Evolutionary conservation across 768 basidiomycete species (phyloP).

Genomic region (Leccinum uliginosum): DNA sequence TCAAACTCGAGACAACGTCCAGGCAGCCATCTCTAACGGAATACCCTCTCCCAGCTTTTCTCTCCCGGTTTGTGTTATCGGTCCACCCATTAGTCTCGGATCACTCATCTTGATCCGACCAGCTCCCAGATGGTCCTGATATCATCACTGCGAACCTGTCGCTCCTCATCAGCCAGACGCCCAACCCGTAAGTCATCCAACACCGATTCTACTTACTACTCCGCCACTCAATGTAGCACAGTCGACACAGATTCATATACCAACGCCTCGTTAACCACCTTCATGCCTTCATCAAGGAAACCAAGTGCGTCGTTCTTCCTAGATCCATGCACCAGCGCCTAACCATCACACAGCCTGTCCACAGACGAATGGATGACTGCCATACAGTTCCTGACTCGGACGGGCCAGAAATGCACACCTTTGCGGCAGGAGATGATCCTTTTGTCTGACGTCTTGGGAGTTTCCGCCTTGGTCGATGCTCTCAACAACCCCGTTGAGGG

Average conservation of each 20-base stretch:
- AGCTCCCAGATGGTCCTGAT: conserved; percentile 48
- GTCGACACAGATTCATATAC: conserved; percentile 45
- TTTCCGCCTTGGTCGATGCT: conserved; percentile 72
- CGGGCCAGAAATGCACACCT: conserved; percentile 69
- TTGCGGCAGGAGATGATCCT: conserved; percentile 79
- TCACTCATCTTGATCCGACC: conserved; percentile 2
- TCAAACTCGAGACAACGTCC: conserved; percentile 7
- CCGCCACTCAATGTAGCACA: conserved; percentile 7
- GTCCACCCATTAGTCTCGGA: no score
- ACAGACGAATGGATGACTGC: conserved; percentile 84
- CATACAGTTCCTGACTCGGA: conserved; percentile 72
- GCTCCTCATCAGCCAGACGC: conserved; percentile 34
- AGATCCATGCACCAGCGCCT: not conserved
- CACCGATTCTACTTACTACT: not conserved
- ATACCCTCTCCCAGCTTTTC: conserved; percentile 34
- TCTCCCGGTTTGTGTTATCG: conserved; percentile 35
- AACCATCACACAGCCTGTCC: conserved; percentile 46
- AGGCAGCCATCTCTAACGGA: conserved; percentile 37
- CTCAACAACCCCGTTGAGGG: conserved; percentile 64
- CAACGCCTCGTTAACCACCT: conserved; percentile 58
- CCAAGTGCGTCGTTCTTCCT: conserved; percentile 37
- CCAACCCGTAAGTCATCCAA: conserved; percentile 35
- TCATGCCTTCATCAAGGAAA: conserved; percentile 72
- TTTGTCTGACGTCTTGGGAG: conserved; percentile 77
- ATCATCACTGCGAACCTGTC: conserved; percentile 46